Conservation (phyloP, 345 rosid genomes). For the Alliaria petiolata region DNA sequence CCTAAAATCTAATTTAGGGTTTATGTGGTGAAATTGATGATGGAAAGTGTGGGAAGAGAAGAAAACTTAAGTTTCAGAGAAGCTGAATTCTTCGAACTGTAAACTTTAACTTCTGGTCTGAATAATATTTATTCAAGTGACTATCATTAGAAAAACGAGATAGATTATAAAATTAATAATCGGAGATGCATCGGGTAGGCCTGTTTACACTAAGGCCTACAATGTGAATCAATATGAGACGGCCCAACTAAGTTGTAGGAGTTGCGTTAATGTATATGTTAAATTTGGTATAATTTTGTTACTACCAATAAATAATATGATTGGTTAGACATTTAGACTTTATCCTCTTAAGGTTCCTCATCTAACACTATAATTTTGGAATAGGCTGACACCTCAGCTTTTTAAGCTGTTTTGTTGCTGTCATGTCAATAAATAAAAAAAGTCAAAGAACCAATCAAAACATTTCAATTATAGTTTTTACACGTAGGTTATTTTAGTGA, state of each 20-base stretch:
- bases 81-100: neutral
- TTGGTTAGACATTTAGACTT: neutral
- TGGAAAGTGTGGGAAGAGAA: neutral
- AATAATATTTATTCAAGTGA: neutral
- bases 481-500: too few species aligned
- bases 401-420: too few species aligned
- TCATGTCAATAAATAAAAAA: too few species aligned
- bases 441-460: too few species aligned
- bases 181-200: neutral
- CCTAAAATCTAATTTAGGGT: conserved; percentile 13
- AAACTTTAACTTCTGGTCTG: neutral
- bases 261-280: neutral
- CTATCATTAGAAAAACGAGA: neutral
- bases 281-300: neutral
- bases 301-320: neutral
- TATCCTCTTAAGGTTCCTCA: neutral
- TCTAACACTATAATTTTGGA: neutral
- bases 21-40: conserved; percentile 6
- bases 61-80: neutral
- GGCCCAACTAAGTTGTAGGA: conserved; percentile 7
- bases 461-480: too few species aligned
- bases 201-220: neutral
- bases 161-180: neutral
- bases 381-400: too few species aligned
- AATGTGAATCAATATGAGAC: neutral